phyloP scores from a whole-genome alignment of 306 rosid species.

The Senna siamea region DNA sequence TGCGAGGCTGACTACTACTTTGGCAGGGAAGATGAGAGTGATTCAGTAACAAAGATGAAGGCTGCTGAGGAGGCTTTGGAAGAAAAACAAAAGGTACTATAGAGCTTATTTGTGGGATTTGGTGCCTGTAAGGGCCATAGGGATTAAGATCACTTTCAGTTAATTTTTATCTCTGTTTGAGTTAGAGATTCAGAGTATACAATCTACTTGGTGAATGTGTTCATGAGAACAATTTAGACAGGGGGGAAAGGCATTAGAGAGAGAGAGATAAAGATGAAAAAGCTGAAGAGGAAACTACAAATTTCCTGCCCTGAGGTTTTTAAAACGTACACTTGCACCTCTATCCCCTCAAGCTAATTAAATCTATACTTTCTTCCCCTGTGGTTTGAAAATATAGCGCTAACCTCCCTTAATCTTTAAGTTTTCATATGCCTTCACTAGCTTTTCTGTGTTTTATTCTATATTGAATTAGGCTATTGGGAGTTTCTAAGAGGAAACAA shows the following conservation, averaged over 20 bases:
- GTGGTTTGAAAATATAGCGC: neutral
- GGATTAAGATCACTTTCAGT: conserved; percentile 21
- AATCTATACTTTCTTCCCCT: neutral
- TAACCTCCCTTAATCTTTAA: neutral
- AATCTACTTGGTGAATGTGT: neutral
- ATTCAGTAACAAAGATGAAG: conserved; percentile 76
- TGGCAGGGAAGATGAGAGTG: conserved; percentile 79
- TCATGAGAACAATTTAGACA: neutral
- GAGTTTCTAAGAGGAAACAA: neutral
- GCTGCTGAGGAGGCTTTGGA: conserved; percentile 87
- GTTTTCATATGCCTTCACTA: neutral
- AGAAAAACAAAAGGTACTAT: conserved; percentile 76
- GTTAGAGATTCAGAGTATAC: neutral
- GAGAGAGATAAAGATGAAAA: neutral
- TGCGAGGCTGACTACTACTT: conserved; percentile 45
- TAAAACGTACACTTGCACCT: neutral
- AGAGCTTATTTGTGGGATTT: conserved; percentile 17
- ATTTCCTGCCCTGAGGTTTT: neutral
- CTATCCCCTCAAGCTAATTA: neutral
- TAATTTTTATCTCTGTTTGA: neutral
- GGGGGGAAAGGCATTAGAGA: neutral
- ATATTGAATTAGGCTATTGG: neutral
- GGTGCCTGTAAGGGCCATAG: neutral
- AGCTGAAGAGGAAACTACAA: neutral
- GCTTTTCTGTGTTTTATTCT: neutral